Evolutionary conservation across 2,329 filamentous ascomycete genomes (phyloP), one percentile per base, ranked within the genome.

Genomic region (Diplodia scrobiculata): DNA sequence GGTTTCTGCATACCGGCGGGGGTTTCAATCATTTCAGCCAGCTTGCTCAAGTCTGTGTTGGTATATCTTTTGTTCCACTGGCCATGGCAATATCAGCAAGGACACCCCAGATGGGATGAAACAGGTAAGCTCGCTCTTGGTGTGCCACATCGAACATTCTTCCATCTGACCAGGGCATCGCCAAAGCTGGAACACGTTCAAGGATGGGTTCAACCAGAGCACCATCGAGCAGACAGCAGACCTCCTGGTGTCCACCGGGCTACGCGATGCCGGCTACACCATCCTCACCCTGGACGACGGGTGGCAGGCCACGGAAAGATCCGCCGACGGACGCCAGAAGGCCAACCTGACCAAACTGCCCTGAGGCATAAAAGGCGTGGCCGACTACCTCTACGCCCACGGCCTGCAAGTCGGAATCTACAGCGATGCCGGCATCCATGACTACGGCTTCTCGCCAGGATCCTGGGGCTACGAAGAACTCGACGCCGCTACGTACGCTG

Each of bases 401-500:
- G 79, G 79, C 0, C 80, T 82, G 67, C 75, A 77, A 9, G 75
- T 81, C n/a, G 81, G 81, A 2, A 82, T 82, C 65, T 83, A 83
- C 65, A 76, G 77, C 36, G 80, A 82, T 55, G 74, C 80, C 0
- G 81, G 80, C 1, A 81, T 76, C 59, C 67, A 72, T 5, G 82
- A 80, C 6, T 83, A 81, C 67, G 79, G 78, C 4, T 78, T 74
- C 3, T 82, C 78, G 47, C 79, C 80, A 0, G 80, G 79, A 1
- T 78, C 78, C 0, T 75, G 77, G 45, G 73, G 73, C 5, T 70
- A 80, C 65, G 81, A 83, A 70, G 71, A 76, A 50, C 71, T 76
- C 4, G 81, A 83, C 62, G 78, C 79, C 0, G 69, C 74, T 6
- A 79, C 78, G 4, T 80, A 79, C 38, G 72, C 72, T 3, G 67